These are phyloP conservation scores for Dothiorella sarmentorum DNA, from an alignment of 2,329 filamentous ascomycete genomes.

Conservation along the genomic window DNA sequence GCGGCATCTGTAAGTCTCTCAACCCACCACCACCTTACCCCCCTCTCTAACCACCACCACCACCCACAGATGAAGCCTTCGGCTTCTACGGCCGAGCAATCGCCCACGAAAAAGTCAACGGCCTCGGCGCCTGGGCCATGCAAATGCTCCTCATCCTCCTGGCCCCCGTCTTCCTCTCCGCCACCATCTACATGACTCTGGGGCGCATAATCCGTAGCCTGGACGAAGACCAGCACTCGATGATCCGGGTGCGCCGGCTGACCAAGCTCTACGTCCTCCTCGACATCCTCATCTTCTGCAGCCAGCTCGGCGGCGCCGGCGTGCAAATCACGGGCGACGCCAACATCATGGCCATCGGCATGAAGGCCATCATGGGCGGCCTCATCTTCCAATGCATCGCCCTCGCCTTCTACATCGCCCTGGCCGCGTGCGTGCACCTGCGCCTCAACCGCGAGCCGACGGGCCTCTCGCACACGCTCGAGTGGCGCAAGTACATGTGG, in stretches of 20 bases:
- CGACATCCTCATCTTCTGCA: constrained; percentile 24
- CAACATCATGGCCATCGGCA: constrained; percentile 26
- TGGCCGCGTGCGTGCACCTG: constrained; percentile 28
- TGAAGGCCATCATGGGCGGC: constrained; percentile 47
- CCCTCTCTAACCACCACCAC: neutral
- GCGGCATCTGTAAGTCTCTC: constrained; percentile 44
- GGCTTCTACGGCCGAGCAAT: constrained; percentile 48
- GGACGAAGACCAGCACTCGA: constrained; percentile 23
- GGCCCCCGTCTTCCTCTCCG: constrained; percentile 46
- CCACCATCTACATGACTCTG: constrained; percentile 44
- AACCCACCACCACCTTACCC: constrained; percentile 19
- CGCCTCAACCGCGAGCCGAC: constrained; percentile 24
- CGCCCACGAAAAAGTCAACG: constrained; percentile 28
- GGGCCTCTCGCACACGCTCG: neutral
- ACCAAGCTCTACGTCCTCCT: constrained; percentile 25
- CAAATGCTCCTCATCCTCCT: constrained; percentile 45
- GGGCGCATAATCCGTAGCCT: constrained; percentile 38
- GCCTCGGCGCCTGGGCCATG: constrained; percentile 42
- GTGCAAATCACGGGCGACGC: constrained; percentile 20
- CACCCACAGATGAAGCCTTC: constrained; percentile 45
- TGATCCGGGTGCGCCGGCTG: neutral
- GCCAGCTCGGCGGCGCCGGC: constrained; percentile 23
- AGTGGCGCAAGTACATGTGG: constrained; percentile 35
- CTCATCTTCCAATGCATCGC: constrained; percentile 50
- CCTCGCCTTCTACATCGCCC: constrained; percentile 48